Conservation (phyloP, 352 stramenopile genomes). For the Albugo candida region DNA sequence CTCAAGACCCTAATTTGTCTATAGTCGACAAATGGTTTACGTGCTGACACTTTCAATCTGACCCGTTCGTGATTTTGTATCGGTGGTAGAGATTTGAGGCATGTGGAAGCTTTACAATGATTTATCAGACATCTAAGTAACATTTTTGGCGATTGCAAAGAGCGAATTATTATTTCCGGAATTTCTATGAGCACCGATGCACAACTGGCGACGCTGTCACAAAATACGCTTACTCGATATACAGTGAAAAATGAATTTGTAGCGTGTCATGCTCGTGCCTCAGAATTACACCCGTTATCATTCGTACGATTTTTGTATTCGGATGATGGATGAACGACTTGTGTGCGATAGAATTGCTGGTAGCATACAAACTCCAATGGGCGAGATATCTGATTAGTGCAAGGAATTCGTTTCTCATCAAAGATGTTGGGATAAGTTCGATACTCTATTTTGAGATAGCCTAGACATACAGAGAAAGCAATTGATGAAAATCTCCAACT, state of each 20-base stretch:
- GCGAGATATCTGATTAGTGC: too few species aligned
- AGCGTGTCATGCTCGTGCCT: slow-evolving; percentile 80
- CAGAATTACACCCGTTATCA: slow-evolving; percentile 93
- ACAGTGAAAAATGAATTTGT: slow-evolving; percentile 17
- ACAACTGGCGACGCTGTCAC: not conserved
- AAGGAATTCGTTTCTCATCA: too few species aligned
- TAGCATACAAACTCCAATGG: too few species aligned
- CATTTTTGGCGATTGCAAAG: slow-evolving; percentile 11
- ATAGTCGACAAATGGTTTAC: slow-evolving; percentile 12
- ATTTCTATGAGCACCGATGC: slow-evolving; percentile 34
- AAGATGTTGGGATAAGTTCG: too few species aligned
- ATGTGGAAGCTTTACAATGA: slow-evolving; percentile 28
- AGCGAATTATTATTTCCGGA: slow-evolving; percentile 40
- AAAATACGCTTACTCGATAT: too few species aligned
- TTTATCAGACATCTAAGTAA: not conserved
- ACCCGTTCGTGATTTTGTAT: slow-evolving; percentile 83
- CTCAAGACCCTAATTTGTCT: slow-evolving; percentile 29
- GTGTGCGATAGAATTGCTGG: slow-evolving; percentile 50
- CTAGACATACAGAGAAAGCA: too few species aligned
- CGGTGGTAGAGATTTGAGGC: slow-evolving; percentile 83
- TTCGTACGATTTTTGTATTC: slow-evolving; percentile 34
- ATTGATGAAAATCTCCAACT: too few species aligned
- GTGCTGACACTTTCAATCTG: slow-evolving; percentile 83
- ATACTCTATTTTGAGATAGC: too few species aligned
- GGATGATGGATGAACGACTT: not conserved